Conservation (phyloP, 2,329 filamentous ascomycete species). For the Pestalotiopsis sp. region DNA sequence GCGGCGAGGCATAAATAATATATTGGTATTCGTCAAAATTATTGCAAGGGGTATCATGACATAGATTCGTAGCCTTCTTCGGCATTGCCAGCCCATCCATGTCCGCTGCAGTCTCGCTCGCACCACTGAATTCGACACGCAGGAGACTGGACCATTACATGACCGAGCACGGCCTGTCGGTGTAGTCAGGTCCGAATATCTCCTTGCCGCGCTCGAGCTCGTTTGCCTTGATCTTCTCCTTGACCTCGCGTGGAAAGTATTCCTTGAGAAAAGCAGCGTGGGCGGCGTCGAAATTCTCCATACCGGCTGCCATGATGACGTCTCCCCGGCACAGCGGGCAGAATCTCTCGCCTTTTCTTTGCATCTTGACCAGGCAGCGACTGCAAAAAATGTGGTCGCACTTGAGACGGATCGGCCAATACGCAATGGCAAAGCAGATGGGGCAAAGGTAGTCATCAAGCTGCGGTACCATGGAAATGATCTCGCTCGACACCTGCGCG, state of each 20-base stretch:
- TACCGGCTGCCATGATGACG: slow-evolving; percentile 71
- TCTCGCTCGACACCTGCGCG: slow-evolving; percentile 70
- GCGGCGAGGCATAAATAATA: background rate
- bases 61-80: background rate
- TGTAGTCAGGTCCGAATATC: slow-evolving; percentile 69
- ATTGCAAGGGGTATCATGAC: slow-evolving; percentile 1
- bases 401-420: slow-evolving; percentile 75
- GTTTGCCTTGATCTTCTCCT: slow-evolving; percentile 70
- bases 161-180: slow-evolving; percentile 57
- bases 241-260: slow-evolving; percentile 75
- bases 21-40: background rate
- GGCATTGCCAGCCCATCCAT: background rate
- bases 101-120: background rate
- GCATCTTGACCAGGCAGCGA: slow-evolving; percentile 79
- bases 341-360: slow-evolving; percentile 66
- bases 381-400: slow-evolving; percentile 85
- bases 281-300: slow-evolving; percentile 70
- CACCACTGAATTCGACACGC: background rate
- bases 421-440: slow-evolving; percentile 78
- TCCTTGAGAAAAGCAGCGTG: slow-evolving; percentile 71
- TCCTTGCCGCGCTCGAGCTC: slow-evolving; percentile 76
- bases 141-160: slow-evolving; percentile 49
- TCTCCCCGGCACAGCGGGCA: slow-evolving; percentile 79
- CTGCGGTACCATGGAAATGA: slow-evolving; percentile 76
- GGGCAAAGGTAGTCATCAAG: slow-evolving; percentile 85